Evolutionary conservation across 1,284 basidiomycete genomes (phyloP), one percentile per base, ranked within the genome.

Genomic region (Moesziomyces sp.): DNA sequence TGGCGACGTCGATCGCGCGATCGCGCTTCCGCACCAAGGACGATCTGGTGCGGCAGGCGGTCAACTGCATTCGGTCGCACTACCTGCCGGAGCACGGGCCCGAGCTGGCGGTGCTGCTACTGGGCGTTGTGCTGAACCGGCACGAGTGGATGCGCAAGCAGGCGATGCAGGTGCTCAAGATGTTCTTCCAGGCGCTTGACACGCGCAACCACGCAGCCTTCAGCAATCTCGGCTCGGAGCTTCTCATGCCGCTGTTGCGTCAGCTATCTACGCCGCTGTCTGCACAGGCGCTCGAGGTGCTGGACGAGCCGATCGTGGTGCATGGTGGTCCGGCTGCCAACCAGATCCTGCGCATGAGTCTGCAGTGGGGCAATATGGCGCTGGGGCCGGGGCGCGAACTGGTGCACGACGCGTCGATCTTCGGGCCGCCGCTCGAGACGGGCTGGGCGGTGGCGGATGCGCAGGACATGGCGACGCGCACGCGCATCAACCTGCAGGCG

Each of bases 41-140:
- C 59, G 94, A 97, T 84, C 94, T 97, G 84, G 88, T 96, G 61
- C 90, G 93, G 3, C 94, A 97, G 82, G 94, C 93, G 0, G 90
- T 93, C 19, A 87, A 89, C 3, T 91, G 92, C 74, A 87, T 97
- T 45, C 89, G 93, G 30, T 93, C 95, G 78, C 89, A 93, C 79
- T 94, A 91, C 62, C 69, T 86, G 89, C 89, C 23, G 79, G 76
- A 77, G 83, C 52, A 89, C 88, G 77, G 88, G 87, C 83, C 94
- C 88, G 91, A 89, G 87, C 35, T 94, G 40, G 90, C 92, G 49
- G 92, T 92, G 0, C 86, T 94, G 10, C 88, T 97, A 14, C 88
- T 97, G 21, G 91, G 93, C 4, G 87, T 96, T 13, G 90, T 93
- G n/a, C 88, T 97, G 58, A 97, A 97, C 81, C 87, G 88, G 51